phyloP scores from a whole-genome alignment of 2,329 filamentous ascomycete genomes.

The Colletotrichum magnum region DNA sequence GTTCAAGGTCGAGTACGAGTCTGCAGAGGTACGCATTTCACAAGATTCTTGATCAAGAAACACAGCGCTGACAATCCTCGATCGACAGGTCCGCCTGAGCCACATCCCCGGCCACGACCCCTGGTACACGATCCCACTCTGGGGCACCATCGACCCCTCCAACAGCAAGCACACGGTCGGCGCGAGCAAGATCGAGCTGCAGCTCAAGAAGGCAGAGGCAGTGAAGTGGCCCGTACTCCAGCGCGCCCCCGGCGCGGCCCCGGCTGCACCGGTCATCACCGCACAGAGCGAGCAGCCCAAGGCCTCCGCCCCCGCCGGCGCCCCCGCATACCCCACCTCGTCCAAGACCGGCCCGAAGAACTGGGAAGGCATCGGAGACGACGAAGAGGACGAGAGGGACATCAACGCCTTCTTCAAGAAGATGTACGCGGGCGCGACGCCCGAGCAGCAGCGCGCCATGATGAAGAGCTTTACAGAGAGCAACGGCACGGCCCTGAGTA shows the following conservation, averaged over 20 bases:
- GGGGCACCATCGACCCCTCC: slow-evolving; percentile 72
- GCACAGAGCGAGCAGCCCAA: too few species aligned
- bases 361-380: slow-evolving; percentile 83
- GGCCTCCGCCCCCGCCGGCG: slow-evolving; percentile 27
- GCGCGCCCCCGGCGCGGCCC: slow-evolving; percentile 25
- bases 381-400: slow-evolving; percentile 72
- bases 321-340: slow-evolving; percentile 85
- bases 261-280: not conserved
- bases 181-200: slow-evolving; percentile 84
- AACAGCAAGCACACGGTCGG: slow-evolving; percentile 76
- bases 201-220: not conserved
- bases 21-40: slow-evolving; percentile 39
- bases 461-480: slow-evolving; percentile 97
- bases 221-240: slow-evolving; percentile 53
- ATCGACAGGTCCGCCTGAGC: slow-evolving; percentile 34
- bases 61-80: not conserved
- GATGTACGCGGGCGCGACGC: slow-evolving; percentile 81
- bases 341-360: slow-evolving; percentile 87
- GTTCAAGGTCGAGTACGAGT: slow-evolving; percentile 54
- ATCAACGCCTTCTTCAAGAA: slow-evolving; percentile 92
- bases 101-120: slow-evolving; percentile 41
- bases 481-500: slow-evolving; percentile 92
- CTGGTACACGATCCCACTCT: slow-evolving; percentile 60
- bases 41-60: not conserved
- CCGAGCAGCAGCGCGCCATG: slow-evolving; percentile 92